Evolutionary conservation across 2,329 filamentous ascomycete genomes (phyloP).

Genomic region (Verticillium zaregamsianum): DNA sequence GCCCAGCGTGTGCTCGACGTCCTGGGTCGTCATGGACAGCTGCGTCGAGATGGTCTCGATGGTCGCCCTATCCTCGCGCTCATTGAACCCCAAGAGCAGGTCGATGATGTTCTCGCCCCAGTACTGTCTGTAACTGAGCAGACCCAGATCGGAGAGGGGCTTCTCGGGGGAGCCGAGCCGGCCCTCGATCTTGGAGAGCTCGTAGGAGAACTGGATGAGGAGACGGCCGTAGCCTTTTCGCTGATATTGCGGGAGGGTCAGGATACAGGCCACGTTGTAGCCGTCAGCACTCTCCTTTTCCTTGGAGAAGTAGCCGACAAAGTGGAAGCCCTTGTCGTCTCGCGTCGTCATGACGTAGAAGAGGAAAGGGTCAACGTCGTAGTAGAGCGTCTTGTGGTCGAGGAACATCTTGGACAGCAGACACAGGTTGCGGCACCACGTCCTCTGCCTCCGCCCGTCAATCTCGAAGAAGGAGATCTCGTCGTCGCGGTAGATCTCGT

Average conservation of each 20-base stretch:
- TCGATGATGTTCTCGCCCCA: constrained; percentile 96
- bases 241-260: constrained; percentile 94
- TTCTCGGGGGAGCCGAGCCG: constrained; percentile 97
- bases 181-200: constrained; percentile 89
- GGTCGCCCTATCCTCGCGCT: constrained; percentile 67
- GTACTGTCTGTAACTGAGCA: constrained; percentile 93
- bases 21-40: constrained; percentile 93
- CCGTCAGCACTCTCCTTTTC: constrained; percentile 96
- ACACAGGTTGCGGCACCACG: constrained; percentile 95
- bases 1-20: constrained; percentile 92
- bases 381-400: constrained; percentile 97
- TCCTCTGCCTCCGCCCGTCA: constrained; percentile 87
- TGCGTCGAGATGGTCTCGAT: constrained; percentile 78
- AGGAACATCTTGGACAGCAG: constrained; percentile 93
- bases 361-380: constrained; percentile 97
- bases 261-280: constrained; percentile 97
- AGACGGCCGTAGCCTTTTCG: constrained; percentile 89
- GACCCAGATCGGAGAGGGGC: constrained; percentile 86
- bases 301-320: constrained; percentile 99
- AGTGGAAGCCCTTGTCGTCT: constrained; percentile 84
- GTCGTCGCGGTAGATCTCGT: constrained; percentile 96
- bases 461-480: constrained; percentile 97
- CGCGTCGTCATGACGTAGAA: constrained; percentile 97
- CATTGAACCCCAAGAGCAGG: constrained; percentile 69
- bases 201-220: constrained; percentile 96